phyloP scores from a whole-genome alignment of 1,284 basidiomycete genomes.

The Leccinum griseonigrum region DNA sequence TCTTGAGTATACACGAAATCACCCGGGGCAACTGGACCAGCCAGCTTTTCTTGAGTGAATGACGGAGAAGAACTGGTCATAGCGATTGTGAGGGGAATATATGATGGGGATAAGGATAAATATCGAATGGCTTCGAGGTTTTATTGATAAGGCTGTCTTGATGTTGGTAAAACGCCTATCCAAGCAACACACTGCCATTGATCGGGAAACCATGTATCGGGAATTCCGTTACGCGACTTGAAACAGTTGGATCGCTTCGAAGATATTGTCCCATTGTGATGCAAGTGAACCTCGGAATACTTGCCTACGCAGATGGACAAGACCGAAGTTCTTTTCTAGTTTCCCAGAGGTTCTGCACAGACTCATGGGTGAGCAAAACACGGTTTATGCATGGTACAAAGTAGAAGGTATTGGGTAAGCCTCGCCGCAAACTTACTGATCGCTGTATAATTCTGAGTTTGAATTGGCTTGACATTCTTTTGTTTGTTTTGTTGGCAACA shows the following conservation, averaged over 20 bases:
- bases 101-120: neutral
- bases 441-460: neutral
- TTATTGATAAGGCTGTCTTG: neutral
- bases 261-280: neutral
- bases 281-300: neutral
- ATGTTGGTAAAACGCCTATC: neutral
- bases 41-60: neutral
- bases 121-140: neutral
- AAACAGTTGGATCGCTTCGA: neutral
- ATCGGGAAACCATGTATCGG: neutral
- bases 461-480: neutral
- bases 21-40: neutral
- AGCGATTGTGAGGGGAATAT: neutral
- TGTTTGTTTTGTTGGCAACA: neutral
- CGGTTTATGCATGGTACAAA: neutral
- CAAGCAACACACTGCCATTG: neutral
- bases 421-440: neutral
- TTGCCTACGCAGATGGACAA: neutral
- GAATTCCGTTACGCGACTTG: neutral
- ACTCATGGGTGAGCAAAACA: neutral
- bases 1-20: slow-evolving; percentile 18
- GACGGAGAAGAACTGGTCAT: neutral
- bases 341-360: neutral
- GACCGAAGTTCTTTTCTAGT: neutral
- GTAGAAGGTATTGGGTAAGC: too few species aligned